A percentile compares a stretch with the other conserved stretches of the same genome.
phyloP scores from a whole-genome alignment of 2,329 filamentous ascomycete species.

The Fusarium xyrophilum region DNA sequence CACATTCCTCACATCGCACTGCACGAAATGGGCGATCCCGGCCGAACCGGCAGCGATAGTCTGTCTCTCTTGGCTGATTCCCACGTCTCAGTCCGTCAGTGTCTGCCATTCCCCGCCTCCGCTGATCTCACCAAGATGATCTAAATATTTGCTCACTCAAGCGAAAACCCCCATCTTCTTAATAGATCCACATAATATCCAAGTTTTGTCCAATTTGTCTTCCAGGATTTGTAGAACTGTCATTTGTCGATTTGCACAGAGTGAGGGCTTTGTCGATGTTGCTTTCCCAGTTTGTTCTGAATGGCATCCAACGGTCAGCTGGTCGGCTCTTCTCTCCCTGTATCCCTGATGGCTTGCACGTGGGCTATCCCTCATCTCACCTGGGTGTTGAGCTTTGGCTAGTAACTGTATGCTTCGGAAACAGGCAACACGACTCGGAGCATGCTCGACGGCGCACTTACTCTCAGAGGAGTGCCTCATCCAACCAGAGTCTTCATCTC shows the following conservation, averaged over 20 bases:
- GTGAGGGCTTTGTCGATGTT: not conserved
- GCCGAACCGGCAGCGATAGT: constrained; percentile 13
- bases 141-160: constrained; percentile 16
- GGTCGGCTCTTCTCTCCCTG: not conserved
- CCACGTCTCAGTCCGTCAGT: not conserved
- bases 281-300: not conserved
- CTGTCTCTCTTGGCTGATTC: not conserved
- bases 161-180: constrained; percentile 11
- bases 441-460: constrained; percentile 10
- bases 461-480: not conserved
- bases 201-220: constrained; percentile 13
- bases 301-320: not conserved
- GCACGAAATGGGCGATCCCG: constrained; percentile 25
- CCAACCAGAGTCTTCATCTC: constrained; percentile 24
- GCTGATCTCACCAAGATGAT: constrained; percentile 12
- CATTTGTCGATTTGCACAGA: not conserved
- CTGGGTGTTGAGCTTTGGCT: not conserved
- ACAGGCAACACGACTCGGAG: constrained; percentile 8
- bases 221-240: not conserved
- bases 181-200: constrained; percentile 27
- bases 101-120: constrained; percentile 7
- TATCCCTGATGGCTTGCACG: not conserved
- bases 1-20: constrained; percentile 27
- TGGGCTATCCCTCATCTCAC: not conserved
- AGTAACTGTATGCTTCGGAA: constrained; percentile 12